Base-by-base conservation (phyloP, 1,284 basidiomycete species). In the Ceratobasidium sp. region DNA sequence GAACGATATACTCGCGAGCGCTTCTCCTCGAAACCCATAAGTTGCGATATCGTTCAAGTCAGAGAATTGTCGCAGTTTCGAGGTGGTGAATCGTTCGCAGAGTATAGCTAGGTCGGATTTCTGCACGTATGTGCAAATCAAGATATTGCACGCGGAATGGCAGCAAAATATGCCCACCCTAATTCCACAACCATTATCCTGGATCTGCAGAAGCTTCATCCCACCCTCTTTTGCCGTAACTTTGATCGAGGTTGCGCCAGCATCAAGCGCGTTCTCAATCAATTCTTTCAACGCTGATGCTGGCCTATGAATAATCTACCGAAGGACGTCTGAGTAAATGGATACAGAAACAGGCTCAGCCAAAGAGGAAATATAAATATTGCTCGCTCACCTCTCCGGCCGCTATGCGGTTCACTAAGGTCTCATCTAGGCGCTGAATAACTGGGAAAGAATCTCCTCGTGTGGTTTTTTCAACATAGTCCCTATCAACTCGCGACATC, bases 1-100 rank as follows among this genome's bases (percentile, higher is more conserved):
- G 86, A 98, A 97, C 40, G 96, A 97, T 79, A 99, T 97, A 53
- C 96, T 98, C 0, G 98, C 98, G 28, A 99, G 88, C 0, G 98
- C 98, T 86, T 99, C 98, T 44, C 98, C 98, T 77, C 98, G 91
- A 84, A 99, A 99, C 0, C 98, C 98, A 85, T 98, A 99, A 0
- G 98, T 99, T 3, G 90, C 89, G 66, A 99, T 89, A n/a, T 87
- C 89, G 56, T 92, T 91, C 64, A 99, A 85, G 84, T 99, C 98
- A 12, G 94, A 92, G 83, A 97, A 99, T 0, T 91, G 90, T 0
- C 91, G 89, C 12, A 99, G 87, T 84, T 99, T 99, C 2, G 96
- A 98, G 0, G 98, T 99, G 12, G 98, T 97, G 84, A 98, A 99
- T 13, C 98, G 89, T 84, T 98, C 95, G 68, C 97, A 97, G 1